phyloP scores from a whole-genome alignment of 192 early-diverging fungal genomes.

The Umbelopsis vinacea region DNA sequence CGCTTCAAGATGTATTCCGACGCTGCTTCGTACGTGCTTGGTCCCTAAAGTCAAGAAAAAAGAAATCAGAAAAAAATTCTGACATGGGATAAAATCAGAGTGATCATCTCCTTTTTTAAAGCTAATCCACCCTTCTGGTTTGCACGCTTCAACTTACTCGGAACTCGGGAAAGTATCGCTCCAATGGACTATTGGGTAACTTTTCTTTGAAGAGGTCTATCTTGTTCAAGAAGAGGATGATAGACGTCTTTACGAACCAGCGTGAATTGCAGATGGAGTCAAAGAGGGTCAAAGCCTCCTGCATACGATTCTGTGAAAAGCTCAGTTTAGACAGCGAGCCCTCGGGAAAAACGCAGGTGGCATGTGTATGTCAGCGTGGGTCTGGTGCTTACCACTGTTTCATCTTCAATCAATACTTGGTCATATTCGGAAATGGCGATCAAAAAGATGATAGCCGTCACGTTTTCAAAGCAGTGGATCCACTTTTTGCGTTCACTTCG shows the following conservation, averaged over 20 bases:
- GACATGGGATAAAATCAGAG: too few relatives aligned
- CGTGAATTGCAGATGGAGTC: slow-evolving; percentile 96
- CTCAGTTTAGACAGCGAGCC: too few relatives aligned
- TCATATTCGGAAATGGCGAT: slow-evolving; percentile 95
- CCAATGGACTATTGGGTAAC: slow-evolving; percentile 78
- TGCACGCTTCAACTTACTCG: neutral
- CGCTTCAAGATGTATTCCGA: slow-evolving; percentile 81
- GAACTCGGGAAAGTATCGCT: slow-evolving; percentile 90
- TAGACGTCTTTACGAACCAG: slow-evolving; percentile 95
- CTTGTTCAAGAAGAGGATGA: slow-evolving; percentile 98
- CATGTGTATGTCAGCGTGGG: neutral
- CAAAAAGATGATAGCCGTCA: slow-evolving; percentile 93
- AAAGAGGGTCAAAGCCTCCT: slow-evolving; percentile 93
- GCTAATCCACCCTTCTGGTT: too few relatives aligned
- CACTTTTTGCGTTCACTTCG: slow-evolving; percentile 97
- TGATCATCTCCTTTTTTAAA: too few relatives aligned
- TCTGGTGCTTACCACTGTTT: slow-evolving; percentile 69
- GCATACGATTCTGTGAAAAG: slow-evolving; percentile 78
- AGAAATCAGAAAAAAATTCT: neutral
- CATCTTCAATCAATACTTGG: slow-evolving; percentile 93
- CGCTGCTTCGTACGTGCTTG: slow-evolving; percentile 69
- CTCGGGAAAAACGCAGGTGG: neutral
- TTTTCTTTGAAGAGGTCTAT: slow-evolving; percentile 95
- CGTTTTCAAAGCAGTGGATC: slow-evolving; percentile 98
- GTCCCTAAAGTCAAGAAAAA: neutral